Base-by-base conservation (phyloP, 176 grass and related monocot genomes). In the bread wheat (Triticum aestivum) region DNA sequence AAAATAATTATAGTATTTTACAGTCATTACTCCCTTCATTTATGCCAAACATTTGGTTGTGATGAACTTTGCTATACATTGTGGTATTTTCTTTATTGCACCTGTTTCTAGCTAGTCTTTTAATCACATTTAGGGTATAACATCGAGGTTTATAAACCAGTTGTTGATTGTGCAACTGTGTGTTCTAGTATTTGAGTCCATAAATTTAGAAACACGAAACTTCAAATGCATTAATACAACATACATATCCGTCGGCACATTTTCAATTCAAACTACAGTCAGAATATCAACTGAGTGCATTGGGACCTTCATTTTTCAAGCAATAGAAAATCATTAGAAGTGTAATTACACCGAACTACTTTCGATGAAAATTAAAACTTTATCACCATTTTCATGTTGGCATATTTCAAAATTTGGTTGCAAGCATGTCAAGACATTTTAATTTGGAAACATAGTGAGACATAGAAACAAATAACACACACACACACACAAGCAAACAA, bases 21-120 rank as follows among this genome's bases (percentile, higher is more conserved):
- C 32, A 71, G 38, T 83, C 37, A 79, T 89, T 79, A 68, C 65
- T 73, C 29, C 24, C 38, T 37, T 44, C 49, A 65, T 61, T 78
- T 83, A 47, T 47, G 13, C 73, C 20, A 49, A 29, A 20, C 24
- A 15, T 4, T 73, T 11, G 61, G 24, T 39, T 69, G 18, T 11
- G 39, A n/a, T 71, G 21, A 20, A 65, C 33, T 26, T 62, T 78
- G 34, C 5, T 72, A 15, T 8, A 59, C 61, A 18, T 4, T 51
- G 32, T 20, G 45, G 24, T 13, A 26, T 71, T 61, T 18, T 29
- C 4, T n/a, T 68, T 17, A 17, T 32, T 68, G 6, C 65, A 68
- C 3, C 6, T 68, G 14, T 68, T 67, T 68, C 14, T 68, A 34
- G 65, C 2, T 68, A 68, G 14, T 18, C 65, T 18, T 17, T 34